Conservation (phyloP, 2,329 filamentous ascomycete genomes). For the Endoconidiophora laricicola region DNA sequence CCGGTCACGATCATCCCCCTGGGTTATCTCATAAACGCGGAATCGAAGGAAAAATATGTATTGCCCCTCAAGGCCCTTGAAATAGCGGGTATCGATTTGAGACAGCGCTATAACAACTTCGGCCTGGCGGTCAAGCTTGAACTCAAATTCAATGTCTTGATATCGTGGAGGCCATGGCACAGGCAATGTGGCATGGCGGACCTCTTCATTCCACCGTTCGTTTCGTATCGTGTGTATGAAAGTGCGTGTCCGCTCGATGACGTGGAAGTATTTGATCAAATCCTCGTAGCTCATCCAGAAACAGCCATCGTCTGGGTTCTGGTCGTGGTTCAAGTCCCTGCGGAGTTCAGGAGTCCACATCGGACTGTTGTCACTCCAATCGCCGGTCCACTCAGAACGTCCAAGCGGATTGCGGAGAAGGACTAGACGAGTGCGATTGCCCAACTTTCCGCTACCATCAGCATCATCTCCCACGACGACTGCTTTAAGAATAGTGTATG, state of each 20-base stretch:
- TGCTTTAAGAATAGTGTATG: conserved; percentile 33
- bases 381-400: conserved; percentile 41
- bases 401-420: conserved; percentile 45
- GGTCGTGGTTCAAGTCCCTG: conserved; percentile 33
- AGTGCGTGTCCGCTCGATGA: conserved; percentile 46
- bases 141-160: conserved; percentile 39
- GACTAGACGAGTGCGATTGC: conserved; percentile 26
- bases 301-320: conserved; percentile 29
- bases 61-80: conserved; percentile 42
- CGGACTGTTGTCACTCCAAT: conserved; percentile 35
- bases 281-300: conserved; percentile 50
- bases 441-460: no score
- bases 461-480: conserved; percentile 13
- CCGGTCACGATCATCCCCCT: no score
- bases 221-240: conserved; percentile 28
- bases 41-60: conserved; percentile 26
- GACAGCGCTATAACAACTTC: conserved; percentile 43
- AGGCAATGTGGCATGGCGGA: conserved; percentile 43
- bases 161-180: conserved; percentile 47
- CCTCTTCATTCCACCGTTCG: conserved; percentile 38
- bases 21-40: background rate
- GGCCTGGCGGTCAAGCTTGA: conserved; percentile 37
- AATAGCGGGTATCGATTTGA: conserved; percentile 46
- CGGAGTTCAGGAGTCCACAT: conserved; percentile 33
- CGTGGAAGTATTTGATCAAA: conserved; percentile 43